A percentile compares a stretch with the other conserved stretches of the same genome.
These are phyloP conservation scores for Melanomma pulvis-pyrius DNA, from an alignment of 495 filamentous ascomycete genomes.

Conservation along the genomic window DNA sequence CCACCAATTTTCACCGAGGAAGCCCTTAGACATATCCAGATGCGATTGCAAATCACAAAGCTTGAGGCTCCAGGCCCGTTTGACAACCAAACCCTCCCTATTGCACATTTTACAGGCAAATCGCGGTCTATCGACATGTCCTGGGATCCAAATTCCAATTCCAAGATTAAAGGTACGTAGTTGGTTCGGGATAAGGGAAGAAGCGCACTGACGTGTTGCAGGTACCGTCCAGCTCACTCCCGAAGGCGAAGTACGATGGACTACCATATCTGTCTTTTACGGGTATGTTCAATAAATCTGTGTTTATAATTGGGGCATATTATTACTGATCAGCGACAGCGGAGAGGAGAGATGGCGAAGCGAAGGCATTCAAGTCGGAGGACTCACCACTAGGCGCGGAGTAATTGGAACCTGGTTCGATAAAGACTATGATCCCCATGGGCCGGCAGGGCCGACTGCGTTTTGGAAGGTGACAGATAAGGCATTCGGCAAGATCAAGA, in stretches of 20 bases:
- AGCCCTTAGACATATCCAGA: conserved; percentile 65
- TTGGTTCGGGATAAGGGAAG: neutral
- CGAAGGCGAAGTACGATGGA: conserved; percentile 69
- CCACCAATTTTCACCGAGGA: conserved; percentile 56
- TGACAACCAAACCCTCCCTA: conserved; percentile 56
- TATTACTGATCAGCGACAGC: conserved; percentile 15
- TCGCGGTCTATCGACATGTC: conserved; percentile 57
- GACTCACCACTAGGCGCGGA: conserved; percentile 58
- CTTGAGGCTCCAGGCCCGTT: conserved; percentile 55
- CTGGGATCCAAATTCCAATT: conserved; percentile 65
- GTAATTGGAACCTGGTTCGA: conserved; percentile 71
- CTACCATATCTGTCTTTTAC: conserved; percentile 61
- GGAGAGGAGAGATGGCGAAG: conserved; percentile 64
- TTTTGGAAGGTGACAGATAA: conserved; percentile 67
- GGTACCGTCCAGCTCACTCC: conserved; percentile 59
- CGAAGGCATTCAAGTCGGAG: conserved; percentile 68
- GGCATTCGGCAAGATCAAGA: neutral
- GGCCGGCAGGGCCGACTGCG: conserved; percentile 65
- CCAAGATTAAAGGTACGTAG: conserved; percentile 24
- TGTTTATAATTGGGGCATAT: neutral
- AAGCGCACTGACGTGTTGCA: conserved; percentile 41
- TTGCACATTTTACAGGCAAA: conserved; percentile 61
- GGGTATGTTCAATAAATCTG: conserved; percentile 37
- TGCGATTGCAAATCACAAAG: conserved; percentile 58
- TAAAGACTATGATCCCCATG: conserved; percentile 62